Evolutionary conservation across 1,284 basidiomycete genomes (phyloP).

Genomic region (Pulveroboletus sp.): DNA sequence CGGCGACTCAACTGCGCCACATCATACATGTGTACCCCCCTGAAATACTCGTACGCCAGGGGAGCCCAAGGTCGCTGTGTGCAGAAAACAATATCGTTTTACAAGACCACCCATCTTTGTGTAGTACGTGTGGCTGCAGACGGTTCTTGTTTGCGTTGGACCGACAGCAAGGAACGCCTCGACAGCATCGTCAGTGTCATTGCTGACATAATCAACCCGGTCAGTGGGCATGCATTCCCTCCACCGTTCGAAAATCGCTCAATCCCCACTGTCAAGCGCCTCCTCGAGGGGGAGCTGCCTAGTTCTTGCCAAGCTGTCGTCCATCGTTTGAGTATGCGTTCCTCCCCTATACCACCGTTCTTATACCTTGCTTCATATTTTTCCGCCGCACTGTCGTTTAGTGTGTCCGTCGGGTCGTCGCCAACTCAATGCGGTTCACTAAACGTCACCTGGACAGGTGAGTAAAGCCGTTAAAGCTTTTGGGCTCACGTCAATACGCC

Average conservation of each 20-base stretch:
- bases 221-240: conserved; percentile 1
- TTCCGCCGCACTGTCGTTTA: conserved; percentile 47
- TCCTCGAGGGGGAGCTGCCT: conserved; percentile 6
- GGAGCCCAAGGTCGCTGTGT: neutral
- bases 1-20: conserved; percentile 24
- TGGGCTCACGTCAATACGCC: conserved; percentile 3
- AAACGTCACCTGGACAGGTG: conserved; percentile 64
- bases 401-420: conserved; percentile 45
- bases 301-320: conserved; percentile 6
- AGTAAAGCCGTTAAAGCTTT: conserved; percentile 18
- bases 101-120: neutral
- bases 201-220: conserved; percentile 24
- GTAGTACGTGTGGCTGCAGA: neutral
- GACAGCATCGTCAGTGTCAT: neutral
- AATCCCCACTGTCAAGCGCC: conserved; percentile 2
- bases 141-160: neutral
- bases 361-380: conserved; percentile 26
- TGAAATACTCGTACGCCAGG: too few relatives aligned
- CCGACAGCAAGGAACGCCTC: neutral
- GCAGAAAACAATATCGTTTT: neutral
- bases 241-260: conserved; percentile 7
- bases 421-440: conserved; percentile 64
- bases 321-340: conserved; percentile 29
- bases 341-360: conserved; percentile 18
- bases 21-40: neutral